A percentile compares a stretch with the other conserved stretches of the same genome.
Conservation (phyloP, 495 filamentous ascomycete species). For the Tricharina praecox region DNA sequence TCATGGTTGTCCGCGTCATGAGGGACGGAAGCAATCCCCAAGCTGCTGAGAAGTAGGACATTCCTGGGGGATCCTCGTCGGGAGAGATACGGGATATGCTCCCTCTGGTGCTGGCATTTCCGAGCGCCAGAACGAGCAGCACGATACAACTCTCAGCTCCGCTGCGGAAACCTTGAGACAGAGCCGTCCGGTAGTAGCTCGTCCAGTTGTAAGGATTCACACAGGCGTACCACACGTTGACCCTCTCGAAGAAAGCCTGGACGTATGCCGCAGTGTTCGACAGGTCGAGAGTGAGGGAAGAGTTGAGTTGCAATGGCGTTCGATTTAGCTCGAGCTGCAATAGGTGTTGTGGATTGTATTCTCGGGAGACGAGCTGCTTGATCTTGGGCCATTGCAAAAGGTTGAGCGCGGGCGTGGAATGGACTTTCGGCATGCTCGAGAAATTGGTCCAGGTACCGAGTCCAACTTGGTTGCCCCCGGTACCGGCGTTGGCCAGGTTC, state of each 20-base stretch:
- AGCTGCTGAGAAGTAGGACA: slow-evolving; percentile 62
- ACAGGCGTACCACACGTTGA: slow-evolving; percentile 72
- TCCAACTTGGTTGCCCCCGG: slow-evolving; percentile 32
- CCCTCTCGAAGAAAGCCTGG: slow-evolving; percentile 58
- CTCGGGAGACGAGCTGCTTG: slow-evolving; percentile 53
- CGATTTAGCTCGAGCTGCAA: slow-evolving; percentile 68
- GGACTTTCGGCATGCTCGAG: slow-evolving; percentile 67
- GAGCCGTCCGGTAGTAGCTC: slow-evolving; percentile 53
- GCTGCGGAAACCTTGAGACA: slow-evolving; percentile 54
- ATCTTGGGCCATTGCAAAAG: slow-evolving; percentile 68
- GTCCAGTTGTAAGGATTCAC: slow-evolving; percentile 71
- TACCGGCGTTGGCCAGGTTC: slow-evolving; percentile 23
- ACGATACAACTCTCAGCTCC: slow-evolving; percentile 70
- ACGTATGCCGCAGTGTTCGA: slow-evolving; percentile 59
- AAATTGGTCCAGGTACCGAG: slow-evolving; percentile 66
- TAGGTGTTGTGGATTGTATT: slow-evolving; percentile 61
- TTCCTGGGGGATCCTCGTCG: slow-evolving; percentile 57
- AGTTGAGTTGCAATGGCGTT: slow-evolving; percentile 44
- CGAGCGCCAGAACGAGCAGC: slow-evolving; percentile 60
- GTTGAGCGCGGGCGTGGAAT: slow-evolving; percentile 63
- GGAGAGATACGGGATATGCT: slow-evolving; percentile 56
- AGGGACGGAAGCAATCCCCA: slow-evolving; percentile 60
- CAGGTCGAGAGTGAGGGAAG: slow-evolving; percentile 49
- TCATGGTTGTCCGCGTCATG: slow-evolving; percentile 61
- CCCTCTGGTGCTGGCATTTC: slow-evolving; percentile 49